Evolutionary conservation across 2,329 filamentous ascomycete genomes (phyloP).

Genomic region (Alternaria sp.): DNA sequence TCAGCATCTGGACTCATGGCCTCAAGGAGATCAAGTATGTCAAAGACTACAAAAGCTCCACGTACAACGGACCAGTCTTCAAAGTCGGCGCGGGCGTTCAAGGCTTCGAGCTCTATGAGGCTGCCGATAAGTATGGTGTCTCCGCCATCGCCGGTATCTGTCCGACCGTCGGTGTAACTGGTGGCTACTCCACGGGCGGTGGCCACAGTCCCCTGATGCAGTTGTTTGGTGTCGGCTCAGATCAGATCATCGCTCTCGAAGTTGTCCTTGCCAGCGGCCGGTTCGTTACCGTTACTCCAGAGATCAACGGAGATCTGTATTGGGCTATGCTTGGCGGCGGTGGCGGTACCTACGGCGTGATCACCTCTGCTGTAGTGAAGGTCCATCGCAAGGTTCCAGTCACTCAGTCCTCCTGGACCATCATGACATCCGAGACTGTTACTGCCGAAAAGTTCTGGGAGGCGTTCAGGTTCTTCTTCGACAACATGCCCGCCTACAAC

Average conservation of each 20-base stretch:
- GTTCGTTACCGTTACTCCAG: slow-evolving; percentile 32
- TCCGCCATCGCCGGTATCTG: slow-evolving; percentile 46
- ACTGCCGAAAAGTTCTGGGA: slow-evolving; percentile 42
- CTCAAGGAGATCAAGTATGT: slow-evolving; percentile 40
- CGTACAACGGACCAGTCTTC: slow-evolving; percentile 39
- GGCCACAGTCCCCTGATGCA: slow-evolving; percentile 62
- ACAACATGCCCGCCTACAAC: slow-evolving; percentile 33
- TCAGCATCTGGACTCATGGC: slow-evolving; percentile 41
- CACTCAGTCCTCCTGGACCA: slow-evolving; percentile 41
- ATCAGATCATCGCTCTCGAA: slow-evolving; percentile 48
- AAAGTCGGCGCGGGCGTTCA: slow-evolving; percentile 43
- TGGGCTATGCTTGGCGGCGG: slow-evolving; percentile 48
- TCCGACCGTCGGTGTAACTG: slow-evolving; percentile 58
- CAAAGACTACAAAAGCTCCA: slow-evolving; percentile 28
- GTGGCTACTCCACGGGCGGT: slow-evolving; percentile 53
- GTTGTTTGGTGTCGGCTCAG: slow-evolving; percentile 48
- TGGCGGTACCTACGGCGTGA: slow-evolving; percentile 44
- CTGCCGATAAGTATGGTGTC: slow-evolving; percentile 39
- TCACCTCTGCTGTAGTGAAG: slow-evolving; percentile 42
- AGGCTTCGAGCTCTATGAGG: slow-evolving; percentile 37
- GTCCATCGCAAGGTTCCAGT: slow-evolving; percentile 41
- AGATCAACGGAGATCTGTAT: slow-evolving; percentile 48
- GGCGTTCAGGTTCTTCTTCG: slow-evolving; percentile 28
- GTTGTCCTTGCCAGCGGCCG: slow-evolving; percentile 36
- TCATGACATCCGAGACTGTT: slow-evolving; percentile 34